Base-by-base conservation (phyloP, 1,284 basidiomycete genomes). In the Ustilago lituana region DNA sequence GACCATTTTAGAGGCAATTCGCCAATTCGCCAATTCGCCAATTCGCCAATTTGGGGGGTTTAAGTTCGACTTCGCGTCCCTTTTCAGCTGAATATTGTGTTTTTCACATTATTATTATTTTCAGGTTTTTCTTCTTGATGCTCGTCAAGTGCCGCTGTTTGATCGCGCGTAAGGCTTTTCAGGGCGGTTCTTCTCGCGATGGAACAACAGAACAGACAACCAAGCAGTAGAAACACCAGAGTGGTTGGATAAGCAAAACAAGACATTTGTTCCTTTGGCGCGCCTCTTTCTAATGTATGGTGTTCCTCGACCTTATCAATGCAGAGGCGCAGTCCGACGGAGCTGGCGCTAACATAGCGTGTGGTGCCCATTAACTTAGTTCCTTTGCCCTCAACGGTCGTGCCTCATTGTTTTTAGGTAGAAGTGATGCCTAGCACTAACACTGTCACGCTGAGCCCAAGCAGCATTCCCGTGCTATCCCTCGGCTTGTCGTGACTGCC, bases 111-210 rank as follows among this genome's bases (percentile, higher is more conserved):
- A 44, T 27, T 39, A 33, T 41, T 54, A 31, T 9, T 33, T 40
- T 32, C 35, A 24, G 20, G 35, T 19, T 27, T 27, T 9, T 31
- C 41, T 7, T 17, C 19, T 22, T 38, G 27, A 3, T 51, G 48
- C 48, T 50, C 48, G 48, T 50, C 37, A 50, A 50, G 37, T 50
- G 33, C 50, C 41, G 36, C 29, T 37, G 37, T 15, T 27, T 17
- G 4, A 29, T 6, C 6, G 12, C 12, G 27, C 27, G 7, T 7
- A 6, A 29, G 6, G 27, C 27, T 7, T 29, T 12, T 6, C 6
- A 29, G 12, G 20, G 2, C 19, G 19, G 19, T 24, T 20, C 38
- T 14, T 17, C 38, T 14, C n/a, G n/a, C n/a, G n/a, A n/a, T n/a
- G n/a, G n/a, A n/a, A n/a, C n/a, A n/a, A n/a, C n/a, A n/a, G n/a